Conservation (phyloP, 148 eudicot genomes). For the Linanthus parryae region DNA sequence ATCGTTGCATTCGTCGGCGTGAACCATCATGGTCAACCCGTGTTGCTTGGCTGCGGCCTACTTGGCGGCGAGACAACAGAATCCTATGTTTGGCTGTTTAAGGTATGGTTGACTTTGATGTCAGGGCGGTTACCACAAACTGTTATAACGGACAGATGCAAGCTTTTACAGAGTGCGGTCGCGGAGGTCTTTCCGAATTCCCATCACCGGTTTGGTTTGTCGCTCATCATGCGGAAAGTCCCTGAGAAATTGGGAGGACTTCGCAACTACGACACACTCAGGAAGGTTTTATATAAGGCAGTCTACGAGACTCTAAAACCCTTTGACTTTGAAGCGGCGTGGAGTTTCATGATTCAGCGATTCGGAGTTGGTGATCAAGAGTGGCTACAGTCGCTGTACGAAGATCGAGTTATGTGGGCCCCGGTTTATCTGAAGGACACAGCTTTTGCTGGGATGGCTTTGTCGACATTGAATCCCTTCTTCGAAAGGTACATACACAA, state of each 20-base stretch:
- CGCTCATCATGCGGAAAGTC: constrained; percentile 56
- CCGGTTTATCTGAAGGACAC: constrained; percentile 65
- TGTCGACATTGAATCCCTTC: constrained; percentile 29
- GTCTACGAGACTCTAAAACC: constrained; percentile 56
- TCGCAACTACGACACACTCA: constrained; percentile 46
- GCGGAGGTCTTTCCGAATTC: constrained; percentile 54
- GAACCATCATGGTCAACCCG: constrained; percentile 71
- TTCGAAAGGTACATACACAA: constrained; percentile 65
- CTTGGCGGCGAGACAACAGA: constrained; percentile 48
- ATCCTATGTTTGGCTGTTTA: constrained; percentile 64
- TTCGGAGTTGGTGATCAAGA: constrained; percentile 48
- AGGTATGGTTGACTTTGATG: constrained; percentile 52
- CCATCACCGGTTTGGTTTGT: constrained; percentile 51
- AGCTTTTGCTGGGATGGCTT: constrained; percentile 63
- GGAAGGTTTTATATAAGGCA: constrained; percentile 38
- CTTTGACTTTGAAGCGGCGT: constrained; percentile 63
- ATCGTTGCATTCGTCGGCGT: constrained; percentile 65
- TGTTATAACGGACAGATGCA: constrained; percentile 58
- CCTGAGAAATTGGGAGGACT: constrained; percentile 72
- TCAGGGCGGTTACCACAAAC: constrained; percentile 54
- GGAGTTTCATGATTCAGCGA: constrained; percentile 56
- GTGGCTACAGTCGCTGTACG: constrained; percentile 59
- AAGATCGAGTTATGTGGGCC: constrained; percentile 70
- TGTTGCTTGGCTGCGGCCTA: constrained; percentile 66
- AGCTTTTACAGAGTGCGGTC: constrained; percentile 41